These are phyloP conservation scores for Aspergillus sp. DNA, from an alignment of 2,329 filamentous ascomycete genomes.

Conservation along the genomic window DNA sequence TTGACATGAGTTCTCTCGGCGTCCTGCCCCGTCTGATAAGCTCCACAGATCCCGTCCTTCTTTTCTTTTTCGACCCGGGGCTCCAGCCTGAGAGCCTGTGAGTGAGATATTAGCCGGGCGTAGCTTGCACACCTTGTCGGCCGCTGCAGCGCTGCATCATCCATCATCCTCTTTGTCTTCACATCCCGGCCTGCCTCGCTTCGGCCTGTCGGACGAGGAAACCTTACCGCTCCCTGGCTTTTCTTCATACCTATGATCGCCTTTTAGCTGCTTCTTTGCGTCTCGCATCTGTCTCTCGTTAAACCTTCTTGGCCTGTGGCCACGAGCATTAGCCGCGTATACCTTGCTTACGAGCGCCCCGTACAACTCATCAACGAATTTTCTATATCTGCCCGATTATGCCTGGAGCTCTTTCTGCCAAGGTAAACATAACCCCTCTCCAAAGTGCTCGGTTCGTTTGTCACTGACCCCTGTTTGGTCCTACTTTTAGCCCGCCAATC, in stretches of 20 bases:
- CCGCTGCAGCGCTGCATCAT: background rate
- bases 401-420: slow-evolving; percentile 3
- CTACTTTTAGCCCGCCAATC: slow-evolving; percentile 14
- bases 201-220: background rate
- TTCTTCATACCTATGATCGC: background rate
- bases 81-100: background rate
- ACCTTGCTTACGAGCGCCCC: background rate
- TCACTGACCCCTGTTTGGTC: slow-evolving; percentile 9
- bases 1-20: background rate
- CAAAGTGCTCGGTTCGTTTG: slow-evolving; percentile 1
- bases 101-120: slow-evolving; percentile 2
- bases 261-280: background rate
- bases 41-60: slow-evolving; percentile 9
- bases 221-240: background rate
- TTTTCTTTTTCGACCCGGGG: background rate
- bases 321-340: background rate
- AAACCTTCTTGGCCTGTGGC: background rate
- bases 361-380: slow-evolving; percentile 4
- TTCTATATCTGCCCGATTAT: slow-evolving; percentile 5
- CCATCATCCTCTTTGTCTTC: slow-evolving; percentile 4
- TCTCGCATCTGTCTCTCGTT: slow-evolving; percentile 9
- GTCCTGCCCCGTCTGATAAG: slow-evolving; percentile 10
- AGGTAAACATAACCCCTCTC: slow-evolving; percentile 11
- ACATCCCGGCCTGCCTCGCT: slow-evolving; percentile 4
- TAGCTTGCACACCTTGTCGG: slow-evolving; percentile 1